These are phyloP conservation scores for Rubia peregrina DNA, from an alignment of 305 asterid species.

Conservation along the genomic window DNA sequence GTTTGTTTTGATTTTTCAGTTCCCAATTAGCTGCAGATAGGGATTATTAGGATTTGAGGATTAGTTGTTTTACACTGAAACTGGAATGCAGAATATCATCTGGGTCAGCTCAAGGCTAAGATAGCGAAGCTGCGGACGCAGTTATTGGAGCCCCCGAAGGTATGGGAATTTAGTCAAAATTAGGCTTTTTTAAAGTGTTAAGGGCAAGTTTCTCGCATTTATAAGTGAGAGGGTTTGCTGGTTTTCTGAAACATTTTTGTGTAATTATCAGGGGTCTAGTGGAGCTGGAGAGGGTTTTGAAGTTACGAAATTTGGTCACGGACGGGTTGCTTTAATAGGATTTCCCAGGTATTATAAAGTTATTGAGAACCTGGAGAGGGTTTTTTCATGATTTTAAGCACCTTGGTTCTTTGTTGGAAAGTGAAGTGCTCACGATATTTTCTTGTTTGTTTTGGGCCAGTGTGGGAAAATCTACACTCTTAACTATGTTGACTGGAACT, in stretches of 20 bases:
- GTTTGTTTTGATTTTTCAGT: neutral
- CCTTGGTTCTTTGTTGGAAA: neutral
- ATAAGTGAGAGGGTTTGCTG: neutral
- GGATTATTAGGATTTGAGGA: neutral
- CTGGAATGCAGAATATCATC: slow-evolving; percentile 66
- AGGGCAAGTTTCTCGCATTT: neutral
- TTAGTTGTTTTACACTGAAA: neutral
- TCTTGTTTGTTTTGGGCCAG: slow-evolving; percentile 26
- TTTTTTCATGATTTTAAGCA: neutral
- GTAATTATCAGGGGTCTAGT: slow-evolving; percentile 69
- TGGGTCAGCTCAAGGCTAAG: slow-evolving; percentile 99
- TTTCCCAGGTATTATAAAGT: slow-evolving; percentile 73
- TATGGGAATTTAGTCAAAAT: slow-evolving; percentile 23
- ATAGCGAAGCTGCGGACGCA: slow-evolving; percentile 98
- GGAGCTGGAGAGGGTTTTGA: slow-evolving; percentile 99
- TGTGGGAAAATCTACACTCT: slow-evolving; percentile 87
- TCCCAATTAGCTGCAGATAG: neutral
- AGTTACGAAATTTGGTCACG: slow-evolving; percentile 94
- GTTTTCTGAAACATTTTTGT: neutral
- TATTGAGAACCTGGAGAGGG: too few relatives aligned
- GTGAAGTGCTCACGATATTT: neutral
- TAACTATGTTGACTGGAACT: slow-evolving; percentile 96
- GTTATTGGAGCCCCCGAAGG: slow-evolving; percentile 96
- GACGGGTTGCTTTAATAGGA: slow-evolving; percentile 95
- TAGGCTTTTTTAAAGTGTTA: neutral